Evolutionary conservation across 2,329 filamentous ascomycete genomes (phyloP), one percentile per base, ranked within the genome.

Genomic region (Aspergillus unguis): DNA sequence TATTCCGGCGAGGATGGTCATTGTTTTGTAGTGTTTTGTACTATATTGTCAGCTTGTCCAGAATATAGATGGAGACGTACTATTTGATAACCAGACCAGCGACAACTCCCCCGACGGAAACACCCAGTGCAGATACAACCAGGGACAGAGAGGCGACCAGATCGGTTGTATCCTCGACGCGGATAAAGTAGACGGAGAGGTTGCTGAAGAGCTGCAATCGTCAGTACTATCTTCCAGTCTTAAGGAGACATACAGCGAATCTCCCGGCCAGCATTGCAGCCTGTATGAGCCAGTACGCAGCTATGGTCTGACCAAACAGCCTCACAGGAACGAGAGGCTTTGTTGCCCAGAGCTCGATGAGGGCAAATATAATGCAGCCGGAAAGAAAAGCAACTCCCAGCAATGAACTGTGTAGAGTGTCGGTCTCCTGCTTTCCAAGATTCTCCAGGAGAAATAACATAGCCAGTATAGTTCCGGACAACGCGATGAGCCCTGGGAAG

Each of bases 291-390:
- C 52, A 61, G 35, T 51, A 55, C 5, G 40, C 50, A 1, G 57
- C 58, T 1, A 64, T 36, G 1, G 38, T 11, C 1, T 47, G 36
- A 2, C 25, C 32, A 11, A 62, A 31, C 3, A 63, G 48, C 2
- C 50, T 37, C 9, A 61, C 33, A 2, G 61, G 60, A 4, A 64
- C 54, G 6, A 64, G 37, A 7, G 62, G 60, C 5, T 50, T 56
- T 11, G 3, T 10, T 4, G 60, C 61, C 54, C 54, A 60, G 37
- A 50, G 28, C 37, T 64, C 62, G 4, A 55, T 48, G 6, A 50
- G 23, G 27, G 63, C 29, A 33, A 59, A 57, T 2, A 47, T 6
- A 0, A 36, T 38, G 1, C 38, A 31, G 10, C 27, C 48, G 5
- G 33, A 35, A 1, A 51, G 6, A 5, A 58, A 42, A 6, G 36